Evolutionary conservation across 2,329 filamentous ascomycete species (phyloP).

Genomic region (Didymella segeticola): DNA sequence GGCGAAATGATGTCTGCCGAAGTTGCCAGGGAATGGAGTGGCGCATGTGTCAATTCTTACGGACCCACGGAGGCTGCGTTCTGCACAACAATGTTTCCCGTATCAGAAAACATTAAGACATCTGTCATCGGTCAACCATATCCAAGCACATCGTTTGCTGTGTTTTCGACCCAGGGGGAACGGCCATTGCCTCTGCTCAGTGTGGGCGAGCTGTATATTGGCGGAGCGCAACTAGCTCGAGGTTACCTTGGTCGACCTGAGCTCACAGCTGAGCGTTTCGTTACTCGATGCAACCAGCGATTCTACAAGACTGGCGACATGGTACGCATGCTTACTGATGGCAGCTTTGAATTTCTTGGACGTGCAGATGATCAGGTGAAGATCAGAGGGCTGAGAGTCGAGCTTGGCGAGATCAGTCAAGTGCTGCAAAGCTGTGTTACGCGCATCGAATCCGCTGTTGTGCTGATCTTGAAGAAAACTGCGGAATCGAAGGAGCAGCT

Average conservation of each 20-base stretch:
- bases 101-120: conserved; percentile 36
- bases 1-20: conserved; percentile 53
- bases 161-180: conserved; percentile 42
- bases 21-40: conserved; percentile 48
- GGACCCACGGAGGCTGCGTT: conserved; percentile 55
- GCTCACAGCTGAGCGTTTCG: conserved; percentile 43
- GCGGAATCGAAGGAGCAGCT: conserved; percentile 41
- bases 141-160: conserved; percentile 49
- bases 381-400: conserved; percentile 48
- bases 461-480: conserved; percentile 42
- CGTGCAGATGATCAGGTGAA: conserved; percentile 51
- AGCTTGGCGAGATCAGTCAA: conserved; percentile 49
- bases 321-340: conserved; percentile 47
- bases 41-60: conserved; percentile 54
- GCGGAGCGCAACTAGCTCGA: conserved; percentile 54
- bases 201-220: conserved; percentile 55
- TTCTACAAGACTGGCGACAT: conserved; percentile 50
- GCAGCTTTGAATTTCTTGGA: conserved; percentile 50
- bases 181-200: conserved; percentile 48
- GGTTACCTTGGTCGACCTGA: conserved; percentile 51
- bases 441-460: conserved; percentile 32
- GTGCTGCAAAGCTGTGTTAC: conserved; percentile 34
- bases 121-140: conserved; percentile 54
- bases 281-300: conserved; percentile 36
- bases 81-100: conserved; percentile 53